Conservation (phyloP, 73 alveolate genomes). For the Paramecium caudatum region DNA sequence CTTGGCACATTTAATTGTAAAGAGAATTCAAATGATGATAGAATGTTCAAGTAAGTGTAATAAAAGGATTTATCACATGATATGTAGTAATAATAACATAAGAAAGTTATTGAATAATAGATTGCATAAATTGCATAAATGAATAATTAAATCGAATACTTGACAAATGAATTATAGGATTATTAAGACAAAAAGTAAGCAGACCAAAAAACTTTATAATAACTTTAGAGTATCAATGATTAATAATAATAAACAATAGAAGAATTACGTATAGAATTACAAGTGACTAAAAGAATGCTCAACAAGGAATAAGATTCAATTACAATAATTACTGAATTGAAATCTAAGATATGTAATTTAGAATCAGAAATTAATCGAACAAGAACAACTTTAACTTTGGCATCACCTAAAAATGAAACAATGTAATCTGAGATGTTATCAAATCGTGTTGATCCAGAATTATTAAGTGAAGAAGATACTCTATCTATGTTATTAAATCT, state of each 20-base stretch:
- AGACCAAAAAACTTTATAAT: background rate
- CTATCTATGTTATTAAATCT: background rate
- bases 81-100: background rate
- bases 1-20: constrained; percentile 44
- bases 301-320: constrained; percentile 37
- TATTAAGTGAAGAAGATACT: constrained; percentile 64
- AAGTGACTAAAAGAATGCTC: background rate
- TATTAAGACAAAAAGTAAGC: background rate
- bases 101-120: constrained; percentile 44
- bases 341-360: background rate
- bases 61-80: background rate
- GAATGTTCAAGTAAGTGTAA: background rate
- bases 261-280: background rate
- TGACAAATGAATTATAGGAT: constrained; percentile 55
- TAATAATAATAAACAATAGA: background rate
- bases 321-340: background rate
- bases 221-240: background rate
- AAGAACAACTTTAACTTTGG: constrained; percentile 14
- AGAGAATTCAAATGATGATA: constrained; percentile 6
- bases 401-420: constrained; percentile 43
- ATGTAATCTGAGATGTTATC: background rate
- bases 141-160: constrained; percentile 35
- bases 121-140: constrained; percentile 11
- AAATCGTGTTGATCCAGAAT: constrained; percentile 57
- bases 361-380: constrained; percentile 28